Conservation (phyloP, 2,329 filamentous ascomycete genomes). For the Lachnellula suecica region DNA sequence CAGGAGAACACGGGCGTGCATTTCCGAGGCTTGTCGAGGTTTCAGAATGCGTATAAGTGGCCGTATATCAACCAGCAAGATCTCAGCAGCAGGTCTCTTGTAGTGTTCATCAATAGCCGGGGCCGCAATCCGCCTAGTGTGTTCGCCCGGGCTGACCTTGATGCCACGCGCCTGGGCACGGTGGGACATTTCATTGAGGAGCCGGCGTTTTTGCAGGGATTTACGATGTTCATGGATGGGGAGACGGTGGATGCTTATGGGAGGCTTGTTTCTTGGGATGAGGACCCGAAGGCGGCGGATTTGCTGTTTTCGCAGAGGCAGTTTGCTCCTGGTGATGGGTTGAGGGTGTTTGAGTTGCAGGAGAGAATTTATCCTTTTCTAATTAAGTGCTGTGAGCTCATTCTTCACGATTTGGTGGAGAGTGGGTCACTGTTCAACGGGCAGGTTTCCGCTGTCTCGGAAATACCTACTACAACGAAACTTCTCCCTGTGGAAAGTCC, state of each 20-base stretch:
- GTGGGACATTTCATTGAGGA: conserved; percentile 18
- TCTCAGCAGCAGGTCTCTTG: conserved; percentile 41
- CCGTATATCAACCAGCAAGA: conserved; percentile 59
- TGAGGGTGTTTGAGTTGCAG: conserved; percentile 51
- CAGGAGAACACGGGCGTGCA: conserved; percentile 9
- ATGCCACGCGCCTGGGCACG: conserved; percentile 32
- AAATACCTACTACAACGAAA: too few species aligned
- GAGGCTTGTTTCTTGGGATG: conserved; percentile 34
- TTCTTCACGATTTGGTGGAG: conserved; percentile 49
- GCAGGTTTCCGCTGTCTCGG: too few species aligned
- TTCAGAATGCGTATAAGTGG: conserved; percentile 42
- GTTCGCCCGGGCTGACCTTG: conserved; percentile 47
- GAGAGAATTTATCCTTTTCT: conserved; percentile 47
- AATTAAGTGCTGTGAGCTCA: conserved; percentile 41
- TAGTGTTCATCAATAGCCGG: conserved; percentile 51
- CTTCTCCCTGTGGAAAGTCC: too few species aligned
- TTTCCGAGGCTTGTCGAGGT: conserved; percentile 12
- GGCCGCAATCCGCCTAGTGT: conserved; percentile 43
- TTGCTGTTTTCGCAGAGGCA: conserved; percentile 37
- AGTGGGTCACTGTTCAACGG: conserved; percentile 29
- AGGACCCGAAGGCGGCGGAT: conserved; percentile 36
- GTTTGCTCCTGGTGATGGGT: conserved; percentile 43
- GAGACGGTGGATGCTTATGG: conserved; percentile 36
- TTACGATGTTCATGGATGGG: conserved; percentile 35
- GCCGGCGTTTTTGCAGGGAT: conserved; percentile 27